Evolutionary conservation across 441 rosid genomes (phyloP).

Genomic region (Metrosideros polymorpha): DNA sequence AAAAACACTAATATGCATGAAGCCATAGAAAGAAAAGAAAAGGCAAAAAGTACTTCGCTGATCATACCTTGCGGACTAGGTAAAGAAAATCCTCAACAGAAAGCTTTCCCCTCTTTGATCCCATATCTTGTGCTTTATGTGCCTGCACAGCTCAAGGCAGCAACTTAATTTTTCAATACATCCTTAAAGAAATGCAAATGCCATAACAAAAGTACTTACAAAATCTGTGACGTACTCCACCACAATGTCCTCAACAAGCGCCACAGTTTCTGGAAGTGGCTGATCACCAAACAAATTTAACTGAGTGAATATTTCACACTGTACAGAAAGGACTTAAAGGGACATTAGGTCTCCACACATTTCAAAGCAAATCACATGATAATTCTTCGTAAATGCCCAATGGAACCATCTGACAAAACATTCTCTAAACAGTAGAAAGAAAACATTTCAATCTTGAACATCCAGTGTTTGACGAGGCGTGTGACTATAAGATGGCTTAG

Average conservation of each 20-base stretch:
- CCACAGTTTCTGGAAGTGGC: slow-evolving; percentile 93
- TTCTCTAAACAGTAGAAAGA: background rate
- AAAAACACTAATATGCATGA: background rate
- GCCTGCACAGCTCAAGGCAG: slow-evolving; percentile 27
- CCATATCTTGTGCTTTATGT: slow-evolving; percentile 85
- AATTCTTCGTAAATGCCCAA: background rate
- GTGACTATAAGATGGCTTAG: background rate
- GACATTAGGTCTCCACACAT: background rate
- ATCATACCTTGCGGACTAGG: slow-evolving; percentile 64
- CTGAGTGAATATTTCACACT: background rate
- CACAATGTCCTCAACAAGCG: slow-evolving; percentile 88
- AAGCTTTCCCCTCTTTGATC: slow-evolving; percentile 75
- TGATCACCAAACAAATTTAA: slow-evolving; percentile 11
- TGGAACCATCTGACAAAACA: background rate
- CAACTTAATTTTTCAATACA: background rate
- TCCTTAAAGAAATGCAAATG: background rate
- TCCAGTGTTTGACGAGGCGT: background rate
- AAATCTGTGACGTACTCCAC: slow-evolving; percentile 86
- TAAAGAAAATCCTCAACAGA: slow-evolving; percentile 77
- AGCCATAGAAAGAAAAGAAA: background rate
- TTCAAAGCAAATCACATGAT: background rate
- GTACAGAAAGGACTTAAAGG: background rate
- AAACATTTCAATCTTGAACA: background rate
- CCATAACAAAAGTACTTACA: slow-evolving; percentile 27
- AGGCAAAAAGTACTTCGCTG: background rate